phyloP scores from a whole-genome alignment of 2,329 filamentous ascomycete genomes.

The Dryadomyces quercivorus region DNA sequence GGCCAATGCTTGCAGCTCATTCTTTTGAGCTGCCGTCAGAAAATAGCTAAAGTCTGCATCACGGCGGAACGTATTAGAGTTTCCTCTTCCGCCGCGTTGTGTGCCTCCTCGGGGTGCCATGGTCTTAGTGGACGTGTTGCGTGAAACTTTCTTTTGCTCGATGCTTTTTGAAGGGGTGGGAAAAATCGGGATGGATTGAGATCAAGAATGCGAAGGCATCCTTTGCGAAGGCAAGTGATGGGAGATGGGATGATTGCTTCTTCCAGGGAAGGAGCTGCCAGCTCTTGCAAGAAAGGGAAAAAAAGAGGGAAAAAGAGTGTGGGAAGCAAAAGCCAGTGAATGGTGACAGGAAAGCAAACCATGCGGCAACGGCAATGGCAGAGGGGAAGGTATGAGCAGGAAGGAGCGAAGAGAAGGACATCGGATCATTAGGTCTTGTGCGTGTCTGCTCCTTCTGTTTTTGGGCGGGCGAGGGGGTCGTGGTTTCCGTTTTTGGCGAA shows the following conservation, averaged over 20 bases:
- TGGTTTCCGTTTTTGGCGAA: neutral
- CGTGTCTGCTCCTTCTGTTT: neutral
- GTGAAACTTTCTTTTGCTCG: neutral
- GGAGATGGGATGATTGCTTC: neutral
- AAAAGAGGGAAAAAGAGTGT: no score
- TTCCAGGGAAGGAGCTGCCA: neutral
- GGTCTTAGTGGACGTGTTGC: neutral
- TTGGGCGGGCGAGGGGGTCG: neutral
- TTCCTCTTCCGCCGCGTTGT: slow-evolving; percentile 5
- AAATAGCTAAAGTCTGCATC: slow-evolving; percentile 39
- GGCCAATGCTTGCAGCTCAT: slow-evolving; percentile 39
- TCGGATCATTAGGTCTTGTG: no score
- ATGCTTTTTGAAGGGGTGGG: neutral
- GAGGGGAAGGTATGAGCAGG: neutral
- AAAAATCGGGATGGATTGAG: neutral
- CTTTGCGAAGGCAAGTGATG: neutral
- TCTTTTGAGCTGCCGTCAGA: slow-evolving; percentile 34
- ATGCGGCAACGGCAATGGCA: neutral
- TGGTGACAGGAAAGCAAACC: neutral
- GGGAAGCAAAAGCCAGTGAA: neutral
- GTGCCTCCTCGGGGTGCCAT: slow-evolving; percentile 9
- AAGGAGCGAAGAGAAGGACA: neutral
- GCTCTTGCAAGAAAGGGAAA: neutral
- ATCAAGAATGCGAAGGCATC: neutral
- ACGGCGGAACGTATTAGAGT: slow-evolving; percentile 21